These are phyloP conservation scores for Paramecium octaurelia DNA, from an alignment of 73 alveolate species.

Conservation along the genomic window DNA sequence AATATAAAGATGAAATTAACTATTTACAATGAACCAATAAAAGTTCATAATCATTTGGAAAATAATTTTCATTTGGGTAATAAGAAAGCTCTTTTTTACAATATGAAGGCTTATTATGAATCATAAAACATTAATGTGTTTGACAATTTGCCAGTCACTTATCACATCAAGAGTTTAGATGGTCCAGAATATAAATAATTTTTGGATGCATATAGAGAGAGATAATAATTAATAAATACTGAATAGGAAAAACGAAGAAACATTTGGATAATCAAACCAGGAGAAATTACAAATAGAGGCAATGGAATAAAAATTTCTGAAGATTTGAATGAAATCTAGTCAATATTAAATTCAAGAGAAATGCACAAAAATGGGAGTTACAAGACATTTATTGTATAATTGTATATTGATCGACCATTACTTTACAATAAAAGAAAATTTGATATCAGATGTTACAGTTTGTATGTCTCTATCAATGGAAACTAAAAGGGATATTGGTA, in stretches of 20 bases:
- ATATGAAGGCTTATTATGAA: conserved; percentile 81
- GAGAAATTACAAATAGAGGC: conserved; percentile 89
- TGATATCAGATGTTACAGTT: conserved; percentile 91
- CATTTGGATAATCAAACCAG: conserved; percentile 66
- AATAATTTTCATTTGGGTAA: conserved; percentile 77
- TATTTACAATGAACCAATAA: not conserved
- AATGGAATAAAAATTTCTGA: conserved; percentile 79
- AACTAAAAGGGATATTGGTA: conserved; percentile 92
- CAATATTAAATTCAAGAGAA: conserved; percentile 50
- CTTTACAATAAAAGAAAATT: conserved; percentile 92
- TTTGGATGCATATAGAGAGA: conserved; percentile 16
- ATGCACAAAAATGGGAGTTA: conserved; percentile 66
- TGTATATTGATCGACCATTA: conserved; percentile 94
- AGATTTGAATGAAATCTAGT: conserved; percentile 67
- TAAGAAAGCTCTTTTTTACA: conserved; percentile 84
- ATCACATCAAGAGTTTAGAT: conserved; percentile 69
- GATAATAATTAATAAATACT: conserved; percentile 25
- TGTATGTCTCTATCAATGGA: conserved; percentile 81
- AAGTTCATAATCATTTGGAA: conserved; percentile 75
- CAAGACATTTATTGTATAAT: conserved; percentile 83
- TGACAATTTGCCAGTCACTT: conserved; percentile 78
- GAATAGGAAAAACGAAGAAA: conserved; percentile 39
- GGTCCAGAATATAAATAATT: conserved; percentile 58
- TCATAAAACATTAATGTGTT: conserved; percentile 68
- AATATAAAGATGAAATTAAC: not conserved